Conservation (phyloP, 1,284 basidiomycete genomes). For the Leccinum subrobustum region DNA sequence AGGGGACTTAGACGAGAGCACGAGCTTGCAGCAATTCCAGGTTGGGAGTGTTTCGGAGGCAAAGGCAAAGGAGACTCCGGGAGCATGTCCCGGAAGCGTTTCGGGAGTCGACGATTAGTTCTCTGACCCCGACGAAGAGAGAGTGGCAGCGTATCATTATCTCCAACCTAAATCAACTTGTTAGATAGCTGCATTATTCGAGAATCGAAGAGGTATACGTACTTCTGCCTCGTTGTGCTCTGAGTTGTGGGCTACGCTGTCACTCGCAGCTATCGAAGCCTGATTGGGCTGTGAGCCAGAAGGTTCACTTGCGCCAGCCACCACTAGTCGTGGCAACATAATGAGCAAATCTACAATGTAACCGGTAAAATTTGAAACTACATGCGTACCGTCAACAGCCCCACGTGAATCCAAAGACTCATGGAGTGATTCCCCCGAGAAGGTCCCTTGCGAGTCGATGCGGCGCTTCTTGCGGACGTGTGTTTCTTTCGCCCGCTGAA, state of each 20-base stretch:
- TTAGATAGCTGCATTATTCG: background rate
- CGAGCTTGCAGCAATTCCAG: background rate
- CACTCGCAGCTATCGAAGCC: background rate
- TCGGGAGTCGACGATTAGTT: background rate
- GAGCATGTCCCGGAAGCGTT: background rate
- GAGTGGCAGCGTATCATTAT: background rate
- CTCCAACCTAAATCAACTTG: background rate
- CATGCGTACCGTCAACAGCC: too few species aligned
- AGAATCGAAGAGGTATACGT: background rate
- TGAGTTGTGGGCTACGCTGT: background rate
- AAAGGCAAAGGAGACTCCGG: background rate
- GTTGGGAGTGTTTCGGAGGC: background rate
- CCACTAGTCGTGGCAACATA: background rate
- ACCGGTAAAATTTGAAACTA: background rate
- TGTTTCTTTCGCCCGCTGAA: background rate
- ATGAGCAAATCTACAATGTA: too few species aligned
- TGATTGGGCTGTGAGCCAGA: background rate
- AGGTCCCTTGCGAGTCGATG: background rate
- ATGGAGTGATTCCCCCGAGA: background rate
- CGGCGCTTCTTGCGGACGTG: background rate
- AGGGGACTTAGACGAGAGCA: background rate
- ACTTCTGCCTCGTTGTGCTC: background rate
- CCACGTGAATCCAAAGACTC: background rate
- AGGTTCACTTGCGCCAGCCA: background rate
- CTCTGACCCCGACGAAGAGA: background rate